Percentiles rank a stretch among this genome's conserved stretches.
These are phyloP conservation scores for Pleoardoris graminearum DNA, from an alignment of 2,329 filamentous ascomycete genomes.

Conservation along the genomic window DNA sequence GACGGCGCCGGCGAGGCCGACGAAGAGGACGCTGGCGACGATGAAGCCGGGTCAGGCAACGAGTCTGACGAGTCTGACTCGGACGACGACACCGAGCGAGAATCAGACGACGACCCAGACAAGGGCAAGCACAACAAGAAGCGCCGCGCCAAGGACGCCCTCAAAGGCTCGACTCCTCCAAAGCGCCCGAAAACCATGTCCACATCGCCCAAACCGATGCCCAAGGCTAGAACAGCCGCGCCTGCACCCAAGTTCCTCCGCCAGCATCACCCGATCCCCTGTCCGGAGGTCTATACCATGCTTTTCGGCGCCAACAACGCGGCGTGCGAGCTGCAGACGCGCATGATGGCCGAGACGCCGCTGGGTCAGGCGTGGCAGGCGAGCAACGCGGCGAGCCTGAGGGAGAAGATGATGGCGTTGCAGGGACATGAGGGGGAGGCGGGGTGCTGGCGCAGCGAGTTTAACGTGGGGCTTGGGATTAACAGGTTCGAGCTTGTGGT, in stretches of 20 bases:
- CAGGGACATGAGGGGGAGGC: conserved; percentile 2
- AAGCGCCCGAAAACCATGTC: not conserved
- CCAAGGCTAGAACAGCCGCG: not conserved
- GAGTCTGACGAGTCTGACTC: not conserved
- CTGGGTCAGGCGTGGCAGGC: conserved; percentile 21
- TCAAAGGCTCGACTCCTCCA: not conserved
- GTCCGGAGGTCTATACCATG: conserved; percentile 28
- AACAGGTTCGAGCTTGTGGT: conserved; percentile 30
- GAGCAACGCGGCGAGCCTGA: conserved; percentile 16
- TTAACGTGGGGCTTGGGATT: conserved; percentile 23
- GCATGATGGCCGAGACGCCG: conserved; percentile 24
- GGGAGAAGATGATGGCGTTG: conserved; percentile 18
- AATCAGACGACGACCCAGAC: conserved; percentile 1
- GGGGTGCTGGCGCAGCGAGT: conserved; percentile 28
- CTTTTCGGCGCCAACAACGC: conserved; percentile 30
- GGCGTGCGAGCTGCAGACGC: conserved; percentile 29
- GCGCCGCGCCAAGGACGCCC: not conserved
- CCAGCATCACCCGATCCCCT: conserved; percentile 13
- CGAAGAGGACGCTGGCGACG: not conserved
- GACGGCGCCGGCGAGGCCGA: too few species aligned
- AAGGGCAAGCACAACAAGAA: conserved; percentile 6
- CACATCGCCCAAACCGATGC: not conserved
- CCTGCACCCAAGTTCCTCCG: conserved; percentile 2
- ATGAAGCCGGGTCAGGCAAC: not conserved
- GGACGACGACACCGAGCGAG: not conserved